Conservation (phyloP, 805 yeast genomes). For the Kodamaea laetipori region DNA sequence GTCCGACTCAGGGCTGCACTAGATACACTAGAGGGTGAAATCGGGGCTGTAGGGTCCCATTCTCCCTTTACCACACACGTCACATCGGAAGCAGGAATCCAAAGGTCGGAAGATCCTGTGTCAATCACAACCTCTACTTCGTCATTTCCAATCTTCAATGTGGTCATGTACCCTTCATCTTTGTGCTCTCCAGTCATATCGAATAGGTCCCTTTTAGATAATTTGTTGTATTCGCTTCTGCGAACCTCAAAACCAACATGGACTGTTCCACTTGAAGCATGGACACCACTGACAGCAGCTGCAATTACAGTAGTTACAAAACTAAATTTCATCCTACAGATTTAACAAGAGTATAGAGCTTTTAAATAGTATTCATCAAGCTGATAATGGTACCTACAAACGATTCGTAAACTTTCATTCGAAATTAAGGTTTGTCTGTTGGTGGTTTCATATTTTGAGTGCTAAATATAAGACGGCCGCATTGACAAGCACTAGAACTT, state of each 20-base stretch:
- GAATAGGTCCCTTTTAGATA: not conserved
- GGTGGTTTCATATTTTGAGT: too few relatives aligned
- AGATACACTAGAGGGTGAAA: too few relatives aligned
- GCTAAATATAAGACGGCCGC: too few relatives aligned
- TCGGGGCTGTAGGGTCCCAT: too few relatives aligned
- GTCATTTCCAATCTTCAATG: slow-evolving; percentile 1
- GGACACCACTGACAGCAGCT: not conserved
- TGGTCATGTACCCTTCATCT: not conserved
- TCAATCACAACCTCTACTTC: not conserved
- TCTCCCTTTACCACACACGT: not conserved
- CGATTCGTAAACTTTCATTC: too few relatives aligned
- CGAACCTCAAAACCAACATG: not conserved
- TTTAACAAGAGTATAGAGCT: too few relatives aligned
- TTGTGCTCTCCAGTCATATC: not conserved
- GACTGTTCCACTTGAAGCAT: not conserved
- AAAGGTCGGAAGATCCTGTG: not conserved
- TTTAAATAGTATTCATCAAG: too few relatives aligned
- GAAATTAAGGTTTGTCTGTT: too few relatives aligned
- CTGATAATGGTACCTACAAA: too few relatives aligned
- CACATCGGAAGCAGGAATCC: not conserved
- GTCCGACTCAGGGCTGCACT: too few relatives aligned
- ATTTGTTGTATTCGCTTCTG: not conserved
- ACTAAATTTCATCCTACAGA: not conserved
- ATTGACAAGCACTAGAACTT: too few relatives aligned
- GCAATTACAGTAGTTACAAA: not conserved